Conservation (phyloP, 139 green algal genomes). For the Chlorella ohadii region DNA sequence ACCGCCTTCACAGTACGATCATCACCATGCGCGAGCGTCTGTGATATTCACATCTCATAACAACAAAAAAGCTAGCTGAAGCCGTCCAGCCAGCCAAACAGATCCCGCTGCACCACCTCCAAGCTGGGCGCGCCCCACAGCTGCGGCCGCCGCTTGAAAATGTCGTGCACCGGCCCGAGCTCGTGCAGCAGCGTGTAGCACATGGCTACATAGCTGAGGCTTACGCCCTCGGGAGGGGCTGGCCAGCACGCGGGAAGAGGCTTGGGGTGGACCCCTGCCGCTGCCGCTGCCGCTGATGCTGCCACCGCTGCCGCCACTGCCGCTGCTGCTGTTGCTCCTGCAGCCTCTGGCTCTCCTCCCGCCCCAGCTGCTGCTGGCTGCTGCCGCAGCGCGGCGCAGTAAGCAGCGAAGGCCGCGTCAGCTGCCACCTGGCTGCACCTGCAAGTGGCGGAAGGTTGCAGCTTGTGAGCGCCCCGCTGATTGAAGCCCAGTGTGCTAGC, state of each 20-base stretch:
- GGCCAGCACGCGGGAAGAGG: not conserved
- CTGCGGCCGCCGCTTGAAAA: slow-evolving; percentile 38
- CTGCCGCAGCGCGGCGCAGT: not conserved
- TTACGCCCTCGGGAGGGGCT: not conserved
- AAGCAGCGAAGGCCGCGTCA: not conserved
- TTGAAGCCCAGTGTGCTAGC: no score
- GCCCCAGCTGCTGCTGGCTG: no score
- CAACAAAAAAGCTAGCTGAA: no score
- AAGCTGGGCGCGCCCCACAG: slow-evolving; percentile 31
- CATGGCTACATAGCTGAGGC: slow-evolving; percentile 38
- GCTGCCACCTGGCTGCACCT: not conserved
- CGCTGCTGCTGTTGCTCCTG: not conserved
- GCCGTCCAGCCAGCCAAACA: slow-evolving; percentile 23
- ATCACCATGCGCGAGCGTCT: no score
- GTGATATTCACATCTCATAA: no score
- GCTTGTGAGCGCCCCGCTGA: no score
- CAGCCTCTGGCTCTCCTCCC: no score
- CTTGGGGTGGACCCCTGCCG: no score
- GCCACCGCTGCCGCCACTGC: not conserved
- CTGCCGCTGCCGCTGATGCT: not conserved
- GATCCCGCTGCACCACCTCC: not conserved
- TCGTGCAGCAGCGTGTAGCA: slow-evolving; percentile 56
- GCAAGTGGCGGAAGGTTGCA: not conserved
- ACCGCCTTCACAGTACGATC: no score
- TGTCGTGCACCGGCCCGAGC: slow-evolving; percentile 26